phyloP scores from a whole-genome alignment of 2,329 filamentous ascomycete genomes.

The Acarospora socialis region DNA sequence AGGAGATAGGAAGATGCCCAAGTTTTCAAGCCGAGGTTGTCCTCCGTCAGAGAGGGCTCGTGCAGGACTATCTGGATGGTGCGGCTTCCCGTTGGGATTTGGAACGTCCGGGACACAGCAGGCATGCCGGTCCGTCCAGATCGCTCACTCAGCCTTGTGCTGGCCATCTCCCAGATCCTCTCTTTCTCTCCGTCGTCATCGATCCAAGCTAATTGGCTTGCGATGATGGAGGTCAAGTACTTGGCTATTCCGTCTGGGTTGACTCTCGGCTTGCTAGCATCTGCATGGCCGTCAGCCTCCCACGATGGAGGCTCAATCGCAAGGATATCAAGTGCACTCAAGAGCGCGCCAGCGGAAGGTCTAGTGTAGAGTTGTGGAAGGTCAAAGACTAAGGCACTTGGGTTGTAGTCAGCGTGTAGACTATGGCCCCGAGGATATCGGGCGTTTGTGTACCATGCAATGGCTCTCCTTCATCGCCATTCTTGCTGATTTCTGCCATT shows the following conservation, averaged over 20 bases:
- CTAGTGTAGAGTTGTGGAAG: slow-evolving; percentile 12
- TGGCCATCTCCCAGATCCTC: slow-evolving; percentile 61
- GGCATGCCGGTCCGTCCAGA: slow-evolving; percentile 64
- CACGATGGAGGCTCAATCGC: slow-evolving; percentile 7
- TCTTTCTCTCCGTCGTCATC: slow-evolving; percentile 29
- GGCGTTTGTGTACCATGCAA: no score
- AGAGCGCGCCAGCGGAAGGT: slow-evolving; percentile 7
- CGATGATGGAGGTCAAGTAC: slow-evolving; percentile 34
- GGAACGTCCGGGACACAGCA: slow-evolving; percentile 46
- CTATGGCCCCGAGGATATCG: no score
- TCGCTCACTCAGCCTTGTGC: slow-evolving; percentile 65
- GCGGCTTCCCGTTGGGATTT: slow-evolving; percentile 34
- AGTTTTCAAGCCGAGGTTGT: slow-evolving; percentile 83
- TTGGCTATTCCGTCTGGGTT: slow-evolving; percentile 8
- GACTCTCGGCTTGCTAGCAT: not conserved
- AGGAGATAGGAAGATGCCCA: slow-evolving; percentile 88
- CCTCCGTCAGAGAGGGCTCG: slow-evolving; percentile 76
- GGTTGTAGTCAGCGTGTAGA: not conserved
- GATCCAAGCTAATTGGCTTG: slow-evolving; percentile 31
- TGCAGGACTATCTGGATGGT: slow-evolving; percentile 56
- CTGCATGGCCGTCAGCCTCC: not conserved
- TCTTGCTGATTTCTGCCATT: no score
- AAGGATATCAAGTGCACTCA: slow-evolving; percentile 8
- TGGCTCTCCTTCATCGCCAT: no score
- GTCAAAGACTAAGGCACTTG: slow-evolving; percentile 9